phyloP scores from a whole-genome alignment of 192 early-diverging fungal genomes.

The Coemansia sp. region DNA sequence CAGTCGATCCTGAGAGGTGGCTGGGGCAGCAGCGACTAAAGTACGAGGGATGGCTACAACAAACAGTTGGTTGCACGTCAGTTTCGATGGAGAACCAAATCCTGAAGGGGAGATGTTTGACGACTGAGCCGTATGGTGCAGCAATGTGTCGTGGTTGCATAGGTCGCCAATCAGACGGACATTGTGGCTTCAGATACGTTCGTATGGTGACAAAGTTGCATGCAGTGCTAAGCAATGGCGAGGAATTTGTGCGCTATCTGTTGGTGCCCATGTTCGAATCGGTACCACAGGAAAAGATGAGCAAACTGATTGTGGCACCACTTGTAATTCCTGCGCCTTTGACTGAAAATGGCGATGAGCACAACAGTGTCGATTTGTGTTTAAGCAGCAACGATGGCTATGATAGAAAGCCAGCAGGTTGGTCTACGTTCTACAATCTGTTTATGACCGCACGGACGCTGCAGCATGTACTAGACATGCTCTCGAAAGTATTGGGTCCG shows the following conservation, averaged over 20 bases:
- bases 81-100: conserved; percentile 4
- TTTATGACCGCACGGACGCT: conserved; percentile 9
- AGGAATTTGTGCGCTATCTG: conserved; percentile 5
- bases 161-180: conserved; percentile 10
- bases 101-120: neutral
- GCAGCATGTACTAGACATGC: neutral
- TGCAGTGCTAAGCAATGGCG: neutral
- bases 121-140: neutral
- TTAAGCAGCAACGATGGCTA: neutral
- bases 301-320: neutral
- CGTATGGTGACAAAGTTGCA: conserved; percentile 11
- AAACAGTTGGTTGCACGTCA: neutral
- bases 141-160: conserved; percentile 26
- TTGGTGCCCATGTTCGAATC: conserved; percentile 12
- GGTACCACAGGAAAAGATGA: neutral
- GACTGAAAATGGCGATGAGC: neutral
- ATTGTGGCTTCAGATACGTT: conserved; percentile 14
- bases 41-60: conserved; percentile 8
- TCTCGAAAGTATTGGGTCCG: neutral
- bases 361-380: neutral
- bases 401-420: neutral
- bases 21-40: conserved; percentile 11
- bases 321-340: neutral
- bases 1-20: conserved; percentile 20
- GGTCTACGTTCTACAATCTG: conserved; percentile 20